Percentiles rank a stretch among this genome's conserved stretches.
Conservation (phyloP, 2,329 filamentous ascomycete species). For the Cucurbitaria berberidis region DNA sequence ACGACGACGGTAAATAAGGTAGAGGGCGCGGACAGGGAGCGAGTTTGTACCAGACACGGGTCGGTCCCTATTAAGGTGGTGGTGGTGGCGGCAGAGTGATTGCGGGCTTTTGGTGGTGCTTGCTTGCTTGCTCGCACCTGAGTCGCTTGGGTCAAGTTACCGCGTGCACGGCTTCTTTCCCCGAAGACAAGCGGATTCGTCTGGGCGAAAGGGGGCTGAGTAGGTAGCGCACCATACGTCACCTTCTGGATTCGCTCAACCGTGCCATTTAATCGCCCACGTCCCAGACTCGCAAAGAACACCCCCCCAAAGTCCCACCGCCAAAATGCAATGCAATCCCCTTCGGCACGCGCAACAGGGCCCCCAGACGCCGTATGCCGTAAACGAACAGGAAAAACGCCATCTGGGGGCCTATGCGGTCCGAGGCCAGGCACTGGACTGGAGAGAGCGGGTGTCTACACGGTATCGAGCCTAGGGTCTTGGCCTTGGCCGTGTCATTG, state of each 20-base stretch:
- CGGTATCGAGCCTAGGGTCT: neutral
- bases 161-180: conserved; percentile 16
- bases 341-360: neutral
- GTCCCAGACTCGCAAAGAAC: neutral
- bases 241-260: neutral
- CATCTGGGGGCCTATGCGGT: neutral
- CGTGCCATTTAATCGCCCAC: neutral
- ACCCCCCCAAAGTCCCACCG: no score
- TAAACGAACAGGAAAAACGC: neutral
- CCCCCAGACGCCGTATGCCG: neutral
- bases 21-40: neutral
- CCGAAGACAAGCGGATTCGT: conserved; percentile 12
- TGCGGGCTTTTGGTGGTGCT: neutral
- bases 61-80: conserved; percentile 3
- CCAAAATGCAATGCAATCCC: no score
- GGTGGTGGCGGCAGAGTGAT: conserved; percentile 10
- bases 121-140: neutral
- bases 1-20: neutral
- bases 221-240: neutral
- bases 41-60: neutral
- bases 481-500: neutral
- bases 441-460: neutral
- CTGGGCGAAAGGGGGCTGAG: conserved; percentile 16
- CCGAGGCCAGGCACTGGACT: neutral
- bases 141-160: conserved; percentile 10